Percentiles rank a stretch among this genome's conserved stretches.
Conservation (phyloP, 805 yeast species). For the Yamadazyma endophytica region DNA sequence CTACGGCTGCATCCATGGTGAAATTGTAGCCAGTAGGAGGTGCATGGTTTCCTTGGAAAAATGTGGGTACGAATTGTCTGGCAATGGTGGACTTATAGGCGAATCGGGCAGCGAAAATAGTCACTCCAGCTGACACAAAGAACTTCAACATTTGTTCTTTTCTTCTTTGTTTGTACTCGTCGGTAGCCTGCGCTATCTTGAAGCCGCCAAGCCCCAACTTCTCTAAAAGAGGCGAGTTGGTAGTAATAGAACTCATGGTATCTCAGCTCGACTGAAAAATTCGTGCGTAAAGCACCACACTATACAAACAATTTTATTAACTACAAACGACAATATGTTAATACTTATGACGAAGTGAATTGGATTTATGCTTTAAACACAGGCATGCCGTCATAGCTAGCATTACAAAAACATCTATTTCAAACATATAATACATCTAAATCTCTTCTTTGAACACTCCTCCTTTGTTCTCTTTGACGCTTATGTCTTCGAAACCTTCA, state of each 20-base stretch:
- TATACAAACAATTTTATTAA: too few relatives aligned
- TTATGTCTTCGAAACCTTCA: constrained; percentile 26
- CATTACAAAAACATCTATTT: too few relatives aligned
- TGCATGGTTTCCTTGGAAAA: constrained; percentile 79
- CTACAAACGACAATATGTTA: too few relatives aligned
- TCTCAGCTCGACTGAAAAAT: too few relatives aligned
- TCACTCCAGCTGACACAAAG: constrained; percentile 66
- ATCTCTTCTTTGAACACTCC: constrained; percentile 42
- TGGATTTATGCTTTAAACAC: too few relatives aligned
- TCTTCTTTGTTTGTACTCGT: constrained; percentile 57
- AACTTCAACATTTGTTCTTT: constrained; percentile 70
- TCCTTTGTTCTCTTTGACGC: constrained; percentile 24
- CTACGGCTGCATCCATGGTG: constrained; percentile 78
- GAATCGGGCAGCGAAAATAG: constrained; percentile 66
- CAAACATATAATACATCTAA: constrained; percentile 9
- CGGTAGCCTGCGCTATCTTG: constrained; percentile 32
- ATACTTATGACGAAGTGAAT: too few relatives aligned
- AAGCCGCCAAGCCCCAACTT: too few relatives aligned
- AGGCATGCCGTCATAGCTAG: too few relatives aligned
- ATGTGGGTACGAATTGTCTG: constrained; percentile 69
- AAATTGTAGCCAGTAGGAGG: constrained; percentile 77
- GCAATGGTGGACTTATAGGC: constrained; percentile 72
- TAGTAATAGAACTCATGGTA: too few relatives aligned
- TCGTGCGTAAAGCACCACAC: too few relatives aligned
- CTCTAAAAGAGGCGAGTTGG: too few relatives aligned